Evolutionary conservation across 2,329 filamentous ascomycete species (phyloP).

Genomic region (Pochonia chlamydosporia): DNA sequence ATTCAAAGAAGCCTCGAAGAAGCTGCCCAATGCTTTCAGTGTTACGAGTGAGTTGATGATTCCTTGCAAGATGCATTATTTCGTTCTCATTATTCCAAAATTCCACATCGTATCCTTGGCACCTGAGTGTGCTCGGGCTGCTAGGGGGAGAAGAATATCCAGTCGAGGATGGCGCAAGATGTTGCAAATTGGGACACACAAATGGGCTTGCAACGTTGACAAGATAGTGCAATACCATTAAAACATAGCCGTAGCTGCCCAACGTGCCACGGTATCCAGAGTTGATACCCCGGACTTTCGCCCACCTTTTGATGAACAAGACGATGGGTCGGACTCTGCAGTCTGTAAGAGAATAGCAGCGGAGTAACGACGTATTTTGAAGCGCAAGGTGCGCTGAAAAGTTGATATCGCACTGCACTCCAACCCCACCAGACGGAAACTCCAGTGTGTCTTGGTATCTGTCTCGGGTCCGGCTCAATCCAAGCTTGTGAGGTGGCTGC

Average conservation of each 20-base stretch:
- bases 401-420: constrained; percentile 90
- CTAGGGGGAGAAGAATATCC: constrained; percentile 19
- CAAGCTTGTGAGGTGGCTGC: constrained; percentile 43
- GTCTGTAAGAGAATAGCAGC: constrained; percentile 78
- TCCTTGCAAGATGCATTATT: constrained; percentile 55
- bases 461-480: constrained; percentile 46
- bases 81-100: constrained; percentile 74
- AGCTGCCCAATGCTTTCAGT: constrained; percentile 63
- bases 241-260: constrained; percentile 83
- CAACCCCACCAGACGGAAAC: constrained; percentile 69
- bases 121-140: constrained; percentile 24
- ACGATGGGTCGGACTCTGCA: constrained; percentile 71
- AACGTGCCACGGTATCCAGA: constrained; percentile 80
- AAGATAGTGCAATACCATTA: constrained; percentile 89
- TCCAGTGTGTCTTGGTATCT: constrained; percentile 59
- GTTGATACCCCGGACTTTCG: constrained; percentile 79
- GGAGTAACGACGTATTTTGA: constrained; percentile 76
- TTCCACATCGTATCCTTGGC: constrained; percentile 63
- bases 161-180: constrained; percentile 39
- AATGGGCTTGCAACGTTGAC: constrained; percentile 76
- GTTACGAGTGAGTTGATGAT: constrained; percentile 61
- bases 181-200: constrained; percentile 78
- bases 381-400: constrained; percentile 79
- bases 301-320: constrained; percentile 87
- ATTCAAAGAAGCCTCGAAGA: constrained; percentile 81